Evolutionary conservation across 2,329 filamentous ascomycete species (phyloP), one percentile per base, ranked within the genome.

Genomic region (Cytospora mali): DNA sequence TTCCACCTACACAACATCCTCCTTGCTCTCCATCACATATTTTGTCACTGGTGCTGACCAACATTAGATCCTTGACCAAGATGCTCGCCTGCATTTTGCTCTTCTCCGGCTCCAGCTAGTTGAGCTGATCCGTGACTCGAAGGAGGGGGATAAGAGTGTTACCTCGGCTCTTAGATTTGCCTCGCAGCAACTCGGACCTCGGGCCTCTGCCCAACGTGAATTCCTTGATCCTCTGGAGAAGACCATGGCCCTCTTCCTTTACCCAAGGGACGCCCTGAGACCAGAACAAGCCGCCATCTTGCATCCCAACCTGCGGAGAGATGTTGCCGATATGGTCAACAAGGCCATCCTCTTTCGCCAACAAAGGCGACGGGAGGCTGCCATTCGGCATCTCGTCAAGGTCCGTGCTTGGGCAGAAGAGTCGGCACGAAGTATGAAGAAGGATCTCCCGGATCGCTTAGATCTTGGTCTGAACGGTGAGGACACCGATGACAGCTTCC

Each of bases 201-300:
- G 92, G 61, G 95, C 94, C 9, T 88, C 93, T 0, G 91, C 87
- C 6, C 92, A 93, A 68, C 84, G 86, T 4, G 86, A 89, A 51
- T 98, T 97, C 68, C 81, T 97, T 14, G 86, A 90, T 67, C 93
- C 96, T 65, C 81, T 99, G 13, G 95, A 99, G 76, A 86, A 89
- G 72, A 97, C 95, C 0, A 97, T 99, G 88, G 90, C 92, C 0
- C 83, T 99, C 48, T 81, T 99, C 46, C 89, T 99, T 50, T 97
- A 97, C 69, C 88, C 92, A 0, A 84, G 86, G n/a, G 90, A 95
- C 58, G 89, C 86, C 58, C 83, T 97, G 42, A 86, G 91, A 51
- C 88, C 91, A 2, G 87, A 91, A 55, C 80, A 97, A 33, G 87
- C 89, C 42, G 86, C 86, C 53, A 80, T 99, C 29, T 80, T 99